phyloP scores from a whole-genome alignment of 169 alveolate species.

The Plasmodium inui region DNA sequence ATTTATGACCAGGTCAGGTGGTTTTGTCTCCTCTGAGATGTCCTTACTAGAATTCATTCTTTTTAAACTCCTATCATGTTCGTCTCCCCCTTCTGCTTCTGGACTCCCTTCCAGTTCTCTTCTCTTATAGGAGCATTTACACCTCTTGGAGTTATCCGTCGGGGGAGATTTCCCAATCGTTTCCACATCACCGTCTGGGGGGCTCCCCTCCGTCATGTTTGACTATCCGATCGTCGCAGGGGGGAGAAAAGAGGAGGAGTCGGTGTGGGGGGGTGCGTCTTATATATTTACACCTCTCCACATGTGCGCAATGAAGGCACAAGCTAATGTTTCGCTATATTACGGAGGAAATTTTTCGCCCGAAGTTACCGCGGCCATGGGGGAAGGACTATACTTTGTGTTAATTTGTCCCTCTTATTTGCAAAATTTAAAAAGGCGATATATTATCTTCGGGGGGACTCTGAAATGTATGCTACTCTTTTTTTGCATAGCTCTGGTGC shows the following conservation, averaged over 20 bases:
- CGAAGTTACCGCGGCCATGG: background rate
- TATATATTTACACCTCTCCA: background rate
- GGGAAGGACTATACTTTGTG: background rate
- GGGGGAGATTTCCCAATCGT: background rate
- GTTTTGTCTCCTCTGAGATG: background rate
- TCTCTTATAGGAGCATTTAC: constrained; percentile 8
- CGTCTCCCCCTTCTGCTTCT: constrained; percentile 7
- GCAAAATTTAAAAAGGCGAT: background rate
- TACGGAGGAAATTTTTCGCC: background rate
- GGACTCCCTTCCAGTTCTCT: constrained; percentile 22
- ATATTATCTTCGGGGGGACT: background rate
- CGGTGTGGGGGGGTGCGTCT: background rate
- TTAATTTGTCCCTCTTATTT: background rate
- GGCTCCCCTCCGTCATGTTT: background rate
- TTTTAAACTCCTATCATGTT: constrained; percentile 13
- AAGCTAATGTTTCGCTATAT: background rate
- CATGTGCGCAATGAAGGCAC: background rate
- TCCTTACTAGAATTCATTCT: constrained; percentile 9
- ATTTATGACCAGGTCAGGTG: constrained; percentile 30
- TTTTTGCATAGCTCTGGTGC: background rate
- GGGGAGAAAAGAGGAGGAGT: background rate
- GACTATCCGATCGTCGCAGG: background rate
- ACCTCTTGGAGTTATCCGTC: background rate
- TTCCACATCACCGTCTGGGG: background rate
- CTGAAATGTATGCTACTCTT: background rate